These are phyloP conservation scores for Podosphaera xanthii DNA, from an alignment of 2,329 filamentous ascomycete genomes.

Conservation along the genomic window DNA sequence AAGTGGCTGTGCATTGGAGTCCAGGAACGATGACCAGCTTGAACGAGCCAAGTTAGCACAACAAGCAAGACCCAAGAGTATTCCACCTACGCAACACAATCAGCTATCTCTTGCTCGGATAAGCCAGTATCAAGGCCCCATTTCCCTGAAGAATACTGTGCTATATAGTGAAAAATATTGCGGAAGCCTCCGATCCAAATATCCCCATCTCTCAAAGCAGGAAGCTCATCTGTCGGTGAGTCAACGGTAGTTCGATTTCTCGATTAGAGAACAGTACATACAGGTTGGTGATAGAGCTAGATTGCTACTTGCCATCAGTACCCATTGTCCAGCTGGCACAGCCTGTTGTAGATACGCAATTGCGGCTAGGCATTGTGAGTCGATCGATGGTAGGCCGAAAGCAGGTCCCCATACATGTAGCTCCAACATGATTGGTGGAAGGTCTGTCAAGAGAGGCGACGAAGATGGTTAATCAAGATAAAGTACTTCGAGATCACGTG, in stretches of 20 bases:
- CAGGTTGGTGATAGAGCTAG: constrained; percentile 46
- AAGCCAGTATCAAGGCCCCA: constrained; percentile 25
- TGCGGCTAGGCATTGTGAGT: constrained; percentile 69
- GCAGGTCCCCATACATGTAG: constrained; percentile 81
- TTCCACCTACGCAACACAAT: constrained; percentile 24
- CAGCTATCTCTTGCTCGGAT: constrained; percentile 21
- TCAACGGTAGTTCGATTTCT: background rate
- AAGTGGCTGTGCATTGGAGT: constrained; percentile 51
- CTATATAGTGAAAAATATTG: constrained; percentile 28
- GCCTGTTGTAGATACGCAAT: constrained; percentile 52
- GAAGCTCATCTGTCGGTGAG: constrained; percentile 27
- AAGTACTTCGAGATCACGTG: too few relatives aligned
- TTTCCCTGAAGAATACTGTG: constrained; percentile 20
- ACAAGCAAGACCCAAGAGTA: background rate
- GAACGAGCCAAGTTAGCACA: constrained; percentile 2
- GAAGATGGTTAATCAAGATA: background rate
- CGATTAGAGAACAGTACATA: constrained; percentile 21
- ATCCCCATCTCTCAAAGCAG: constrained; percentile 30
- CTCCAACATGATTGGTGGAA: constrained; percentile 29
- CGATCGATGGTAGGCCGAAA: constrained; percentile 73
- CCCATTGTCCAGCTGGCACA: constrained; percentile 38
- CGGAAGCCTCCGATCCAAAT: constrained; percentile 28
- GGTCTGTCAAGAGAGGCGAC: background rate
- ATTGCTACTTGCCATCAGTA: constrained; percentile 51
- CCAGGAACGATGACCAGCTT: constrained; percentile 44